phyloP scores from a whole-genome alignment of 73 alveolate genomes.

The Stentor roeselii region DNA sequence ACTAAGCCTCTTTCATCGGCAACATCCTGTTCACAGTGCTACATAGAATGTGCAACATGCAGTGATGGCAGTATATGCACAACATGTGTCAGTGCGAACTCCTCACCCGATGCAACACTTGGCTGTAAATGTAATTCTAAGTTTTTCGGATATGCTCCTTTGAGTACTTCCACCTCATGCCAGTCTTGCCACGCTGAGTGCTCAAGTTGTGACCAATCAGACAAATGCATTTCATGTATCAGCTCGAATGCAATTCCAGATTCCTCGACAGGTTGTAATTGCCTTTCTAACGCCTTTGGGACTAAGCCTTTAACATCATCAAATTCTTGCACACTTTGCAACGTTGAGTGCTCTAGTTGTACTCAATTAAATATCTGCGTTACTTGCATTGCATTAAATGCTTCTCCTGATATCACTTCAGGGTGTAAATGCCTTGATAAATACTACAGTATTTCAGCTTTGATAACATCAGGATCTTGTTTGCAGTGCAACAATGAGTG shows the following conservation, averaged over 20 bases:
- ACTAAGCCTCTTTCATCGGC: neutral
- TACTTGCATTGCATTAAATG: neutral
- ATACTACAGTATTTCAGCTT: neutral
- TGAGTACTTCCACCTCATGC: neutral
- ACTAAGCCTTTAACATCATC: neutral
- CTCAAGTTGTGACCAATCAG: neutral
- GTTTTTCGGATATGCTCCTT: neutral
- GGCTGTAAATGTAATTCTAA: neutral
- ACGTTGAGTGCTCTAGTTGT: neutral
- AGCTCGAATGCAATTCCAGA: neutral
- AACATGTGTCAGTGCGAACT: neutral
- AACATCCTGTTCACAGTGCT: neutral
- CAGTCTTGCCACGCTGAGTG: neutral
- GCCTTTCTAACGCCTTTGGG: neutral
- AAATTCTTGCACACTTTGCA: neutral
- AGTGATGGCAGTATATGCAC: neutral
- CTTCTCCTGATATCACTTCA: neutral
- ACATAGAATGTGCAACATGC: neutral
- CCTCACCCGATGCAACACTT: neutral
- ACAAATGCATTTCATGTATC: neutral
- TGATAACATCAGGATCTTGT: neutral
- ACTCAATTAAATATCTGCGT: neutral
- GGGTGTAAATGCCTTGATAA: neutral
- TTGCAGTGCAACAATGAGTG: neutral
- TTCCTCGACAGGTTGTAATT: neutral